Base-by-base conservation (phyloP, 2,329 filamentous ascomycete species). In the Phialocephala sp. region DNA sequence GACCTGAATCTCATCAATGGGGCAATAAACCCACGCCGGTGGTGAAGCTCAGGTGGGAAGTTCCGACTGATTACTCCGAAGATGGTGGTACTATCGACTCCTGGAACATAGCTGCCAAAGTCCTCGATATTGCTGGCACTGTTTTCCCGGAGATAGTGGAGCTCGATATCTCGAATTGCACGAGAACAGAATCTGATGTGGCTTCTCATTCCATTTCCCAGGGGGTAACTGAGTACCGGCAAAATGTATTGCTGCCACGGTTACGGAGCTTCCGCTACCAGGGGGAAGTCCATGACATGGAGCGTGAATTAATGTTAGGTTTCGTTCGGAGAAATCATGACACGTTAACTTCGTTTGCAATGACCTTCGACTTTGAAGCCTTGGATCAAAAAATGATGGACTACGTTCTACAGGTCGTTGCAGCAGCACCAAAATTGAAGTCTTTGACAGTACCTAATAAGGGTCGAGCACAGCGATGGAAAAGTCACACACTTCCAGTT, bases 321-420 rank as follows among this genome's bases (percentile, higher is more conserved):
- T 61, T 61, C 32, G n/a, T 61, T 54, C 43, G 59, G n/a, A 36
- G 59, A 54, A 9, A 52, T 39, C 12, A 54, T 61, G 59, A 61
- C 8, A 54, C 41, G 4, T 61, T 61, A 39, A 39, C 27, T 61
- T 61, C 59, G 2, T 27, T 61, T 22, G 27, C 27, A 22, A 54
- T 61, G 45, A 39, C 27, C 4, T 54, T 54, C 45, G 59, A 32
- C 18, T 54, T 61, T 18, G n/a, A 22, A 18, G n/a, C 15, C 35
- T 61, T 52, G 27, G 59, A 54, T 61, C 15, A 41, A 39, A 37
- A 39, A 54, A 47, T 22, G 43, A 47, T 47, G 43, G 43, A 47
- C 6, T 47, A 47, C 9, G 15, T 47, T 47, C n/a, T 20, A 22
- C 43, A 47, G n/a, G 43, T n/a, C 8, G 43, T 47, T 47, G 3